phyloP scores from a whole-genome alignment of 208 protist genomes.

The Acanthamoeba culbertsoni region DNA sequence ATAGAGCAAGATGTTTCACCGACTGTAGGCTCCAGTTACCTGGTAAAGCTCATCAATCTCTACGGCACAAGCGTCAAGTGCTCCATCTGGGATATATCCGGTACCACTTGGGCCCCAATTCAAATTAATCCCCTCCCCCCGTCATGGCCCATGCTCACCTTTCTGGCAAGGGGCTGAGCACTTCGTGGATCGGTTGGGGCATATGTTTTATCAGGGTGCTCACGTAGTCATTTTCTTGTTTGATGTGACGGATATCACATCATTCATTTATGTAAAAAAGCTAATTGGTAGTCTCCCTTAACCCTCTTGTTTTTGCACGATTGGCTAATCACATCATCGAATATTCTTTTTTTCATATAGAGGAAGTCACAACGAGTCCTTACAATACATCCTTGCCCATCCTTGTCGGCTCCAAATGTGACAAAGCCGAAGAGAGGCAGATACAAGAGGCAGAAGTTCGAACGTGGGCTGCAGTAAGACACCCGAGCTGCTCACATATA shows the following conservation, averaged over 20 bases:
- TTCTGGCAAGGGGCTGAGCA: not conserved
- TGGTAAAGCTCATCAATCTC: slow-evolving; percentile 39
- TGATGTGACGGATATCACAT: slow-evolving; percentile 1
- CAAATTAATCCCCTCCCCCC: not conserved
- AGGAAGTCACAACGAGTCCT: slow-evolving; percentile 12
- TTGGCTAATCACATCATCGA: not conserved
- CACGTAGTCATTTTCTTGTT: slow-evolving; percentile 19
- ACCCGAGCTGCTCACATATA: not conserved
- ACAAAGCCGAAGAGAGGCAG: not conserved
- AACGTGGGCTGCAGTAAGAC: not conserved
- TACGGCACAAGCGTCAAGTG: slow-evolving; percentile 28
- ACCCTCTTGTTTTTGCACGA: not conserved
- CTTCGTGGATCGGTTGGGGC: not conserved
- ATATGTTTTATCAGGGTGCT: slow-evolving; percentile 2
- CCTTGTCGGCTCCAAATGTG: not conserved
- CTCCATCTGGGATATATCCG: slow-evolving; percentile 2
- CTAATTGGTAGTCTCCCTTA: not conserved
- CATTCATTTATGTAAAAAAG: slow-evolving; percentile 40
- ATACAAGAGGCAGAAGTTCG: not conserved
- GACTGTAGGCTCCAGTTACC: not conserved
- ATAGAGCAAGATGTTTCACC: not conserved
- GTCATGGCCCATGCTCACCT: not conserved
- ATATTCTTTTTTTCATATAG: not conserved
- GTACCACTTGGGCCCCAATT: not conserved
- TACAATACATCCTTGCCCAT: not conserved